Base-by-base conservation (phyloP, 2,329 filamentous ascomycete species). In the Curvularia hawaiiensis region DNA sequence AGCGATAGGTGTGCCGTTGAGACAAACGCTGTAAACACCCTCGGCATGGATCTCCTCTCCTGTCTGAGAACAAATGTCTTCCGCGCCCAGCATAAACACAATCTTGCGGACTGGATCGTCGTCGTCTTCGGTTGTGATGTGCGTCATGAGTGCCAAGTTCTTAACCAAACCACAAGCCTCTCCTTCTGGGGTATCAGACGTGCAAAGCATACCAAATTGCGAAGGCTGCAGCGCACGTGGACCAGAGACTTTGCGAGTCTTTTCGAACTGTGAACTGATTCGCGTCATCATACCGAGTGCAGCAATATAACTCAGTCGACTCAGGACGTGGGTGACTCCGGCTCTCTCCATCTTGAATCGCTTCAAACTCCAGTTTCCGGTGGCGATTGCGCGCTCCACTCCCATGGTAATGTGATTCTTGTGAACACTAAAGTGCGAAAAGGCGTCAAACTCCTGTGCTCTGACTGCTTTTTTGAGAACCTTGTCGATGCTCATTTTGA, bases 201-300 rank as follows among this genome's bases (percentile, higher is more conserved):
- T 90, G 74, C 95, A 99, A 53, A 99, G 83, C 93, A 99, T 97
- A 67, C 95, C 95, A 80, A 97, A 99, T 67, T 99, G 95, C 0
- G 95, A 99, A 7, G 95, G 93, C 72, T 99, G 95, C 48, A 99
- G 83, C 18, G 96, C 95, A 84, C 95, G 89, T 69, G 96, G 95
- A 64, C 96, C 96, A 72, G 89, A 93, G 60, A 99, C 93, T 78
- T 99, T 99, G 67, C 95, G 83, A 2, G 95, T 98, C 83, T 99
- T 99, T 75, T 99, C 95, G 71, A 99, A 99, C 79, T 99, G 95
- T 84, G 91, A 96, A 76, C 90, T 95, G 71, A 99, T 98, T 76
- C 95, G 86, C 14, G 95, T 99, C 95, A 99, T 99, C 96, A 99
- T 99, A 61, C 96, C 96, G 28, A 99, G 85, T 28, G 95, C 95